A percentile compares a stretch with the other conserved stretches of the same genome.
Conservation (phyloP, 805 yeast species). For the Cyberlindnera lachancei region DNA sequence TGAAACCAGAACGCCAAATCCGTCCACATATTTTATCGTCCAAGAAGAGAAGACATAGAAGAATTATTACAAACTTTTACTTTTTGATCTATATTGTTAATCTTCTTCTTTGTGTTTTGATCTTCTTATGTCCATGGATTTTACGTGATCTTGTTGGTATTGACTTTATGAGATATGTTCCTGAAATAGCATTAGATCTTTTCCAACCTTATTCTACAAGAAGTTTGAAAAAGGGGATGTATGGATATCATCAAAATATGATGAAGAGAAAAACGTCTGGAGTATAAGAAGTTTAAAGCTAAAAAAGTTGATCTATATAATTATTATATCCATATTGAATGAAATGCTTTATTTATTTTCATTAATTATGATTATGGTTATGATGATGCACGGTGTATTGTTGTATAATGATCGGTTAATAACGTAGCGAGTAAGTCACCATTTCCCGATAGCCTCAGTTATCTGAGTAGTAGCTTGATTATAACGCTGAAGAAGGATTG, state of each 20-base stretch:
- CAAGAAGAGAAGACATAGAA: slow-evolving; percentile 34
- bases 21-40: slow-evolving; percentile 39
- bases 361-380: not conserved
- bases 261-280: too few relatives aligned
- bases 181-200: slow-evolving; percentile 25
- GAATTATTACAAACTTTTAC: slow-evolving; percentile 27
- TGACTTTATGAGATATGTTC: slow-evolving; percentile 34
- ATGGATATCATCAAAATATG: slow-evolving; percentile 11
- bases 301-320: not conserved
- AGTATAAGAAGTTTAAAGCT: not conserved
- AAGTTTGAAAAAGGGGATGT: slow-evolving; percentile 15
- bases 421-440: too few relatives aligned
- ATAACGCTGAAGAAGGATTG: not conserved
- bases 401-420: too few relatives aligned
- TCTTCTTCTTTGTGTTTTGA: slow-evolving; percentile 23
- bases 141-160: slow-evolving; percentile 27
- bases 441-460: too few relatives aligned
- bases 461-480: too few relatives aligned
- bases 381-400: not conserved
- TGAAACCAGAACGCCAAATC: slow-evolving; percentile 42
- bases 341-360: not conserved
- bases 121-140: slow-evolving; percentile 35
- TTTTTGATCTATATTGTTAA: slow-evolving; percentile 30
- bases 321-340: not conserved
- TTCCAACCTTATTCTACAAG: slow-evolving; percentile 37